Base-by-base conservation (phyloP, 805 yeast species). In the Yarrowia phangngaensis region DNA sequence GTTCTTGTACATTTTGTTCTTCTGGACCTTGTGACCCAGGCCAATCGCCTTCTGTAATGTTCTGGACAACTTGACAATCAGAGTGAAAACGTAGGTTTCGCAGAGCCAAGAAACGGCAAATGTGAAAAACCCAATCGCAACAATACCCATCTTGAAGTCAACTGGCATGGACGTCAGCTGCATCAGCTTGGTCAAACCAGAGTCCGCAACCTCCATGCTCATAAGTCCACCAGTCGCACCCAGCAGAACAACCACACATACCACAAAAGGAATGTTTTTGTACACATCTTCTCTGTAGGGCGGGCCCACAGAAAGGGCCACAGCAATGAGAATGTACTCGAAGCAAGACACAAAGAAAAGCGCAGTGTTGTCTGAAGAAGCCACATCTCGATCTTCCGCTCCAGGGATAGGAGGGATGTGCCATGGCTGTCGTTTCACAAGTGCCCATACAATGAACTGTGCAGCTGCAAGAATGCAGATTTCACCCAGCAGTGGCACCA, bases 301-400 rank as follows among this genome's bases (percentile, higher is more conserved):
- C 7, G 92, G 89, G 0, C 99, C 98, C 9, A 78, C 84, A 14
- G 95, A 84, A 52, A 92, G 69, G n/a, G 88, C 77, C 22, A 86
- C 67, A 0, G 97, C 96, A 49, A 80, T 74, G 51, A 87, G 67
- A 40, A 94, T 83, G 64, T 92, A 92, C 69, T 92, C 97, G 69
- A 84, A 84, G 60, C 88, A 86, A 4, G 95, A 76, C 58, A 76
- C 79, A 38, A 80, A 74, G 64, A 92, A 92, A 51, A 92, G 67
- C 0, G 83, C 78, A 0, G 97, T 88, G 63, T 94, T 92, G 62
- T 92, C 98, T 0, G 95, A 78, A 20, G 92, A 82, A 59, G 82
- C 75, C 8, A 92, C 95, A 2, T 79, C 79, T 54, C 79, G 83
- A 59, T 82, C 87, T 50, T 78, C 82, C 28, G 84, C 84, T 2